Evolutionary conservation across 73 alveolate species (phyloP).

Genomic region (Uronychia binucleata): DNA sequence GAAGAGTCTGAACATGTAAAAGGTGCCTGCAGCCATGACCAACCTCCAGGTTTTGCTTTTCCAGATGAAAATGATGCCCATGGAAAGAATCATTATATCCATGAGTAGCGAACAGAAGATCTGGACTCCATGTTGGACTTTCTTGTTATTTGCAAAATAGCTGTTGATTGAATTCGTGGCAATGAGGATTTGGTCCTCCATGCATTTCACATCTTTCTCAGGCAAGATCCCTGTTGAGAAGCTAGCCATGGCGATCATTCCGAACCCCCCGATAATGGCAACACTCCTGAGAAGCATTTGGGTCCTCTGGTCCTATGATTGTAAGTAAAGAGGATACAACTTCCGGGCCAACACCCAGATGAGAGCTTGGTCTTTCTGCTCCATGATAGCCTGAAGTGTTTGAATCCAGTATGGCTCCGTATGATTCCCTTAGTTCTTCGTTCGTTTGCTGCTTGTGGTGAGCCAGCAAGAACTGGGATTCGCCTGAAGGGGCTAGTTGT

Average conservation of each 20-base stretch:
- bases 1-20: constrained; percentile 52
- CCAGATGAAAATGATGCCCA: constrained; percentile 25
- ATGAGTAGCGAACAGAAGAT: constrained; percentile 59
- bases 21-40: constrained; percentile 32
- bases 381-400: neutral
- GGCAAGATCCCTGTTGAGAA: constrained; percentile 20
- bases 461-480: neutral
- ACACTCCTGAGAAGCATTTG: neutral
- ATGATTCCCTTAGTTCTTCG: neutral
- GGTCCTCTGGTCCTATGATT: neutral
- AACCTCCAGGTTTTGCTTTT: constrained; percentile 67
- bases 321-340: neutral
- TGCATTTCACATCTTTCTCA: neutral
- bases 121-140: neutral
- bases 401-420: neutral
- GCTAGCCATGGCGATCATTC: constrained; percentile 6
- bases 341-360: too few species aligned
- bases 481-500: neutral
- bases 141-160: neutral
- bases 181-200: neutral
- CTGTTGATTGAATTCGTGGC: neutral
- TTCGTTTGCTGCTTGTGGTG: neutral
- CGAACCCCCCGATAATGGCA: neutral
- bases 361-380: neutral
- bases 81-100: constrained; percentile 59